These are phyloP conservation scores for Colletotrichum lindemuthianum DNA, from an alignment of 2,329 filamentous ascomycete species.

Conservation along the genomic window DNA sequence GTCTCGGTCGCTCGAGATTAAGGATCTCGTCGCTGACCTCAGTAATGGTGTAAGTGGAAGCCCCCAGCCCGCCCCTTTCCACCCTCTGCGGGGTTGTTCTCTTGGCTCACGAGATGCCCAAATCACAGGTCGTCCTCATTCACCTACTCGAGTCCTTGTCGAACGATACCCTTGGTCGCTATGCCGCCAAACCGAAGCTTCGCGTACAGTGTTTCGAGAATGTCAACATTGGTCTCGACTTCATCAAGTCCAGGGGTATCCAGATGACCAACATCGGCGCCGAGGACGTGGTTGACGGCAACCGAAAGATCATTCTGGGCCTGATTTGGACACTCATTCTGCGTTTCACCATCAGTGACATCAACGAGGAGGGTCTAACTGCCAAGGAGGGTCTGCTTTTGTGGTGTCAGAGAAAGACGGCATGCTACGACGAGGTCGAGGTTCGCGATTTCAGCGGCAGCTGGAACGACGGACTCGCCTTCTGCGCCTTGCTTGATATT, in stretches of 20 bases:
- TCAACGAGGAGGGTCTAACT: conserved; percentile 97
- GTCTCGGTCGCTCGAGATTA: conserved; percentile 79
- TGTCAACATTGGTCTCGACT: conserved; percentile 94
- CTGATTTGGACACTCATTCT: conserved; percentile 99
- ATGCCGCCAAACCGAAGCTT: conserved; percentile 95
- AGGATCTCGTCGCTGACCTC: conserved; percentile 88
- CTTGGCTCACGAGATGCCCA: conserved; percentile 36
- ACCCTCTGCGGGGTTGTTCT: conserved; percentile 13
- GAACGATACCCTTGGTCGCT: conserved; percentile 92
- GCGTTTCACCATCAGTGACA: conserved; percentile 97
- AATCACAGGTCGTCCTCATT: conserved; percentile 83
- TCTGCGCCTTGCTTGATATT: conserved; percentile 95
- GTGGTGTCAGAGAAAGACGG: conserved; percentile 98
- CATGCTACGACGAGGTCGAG: conserved; percentile 97
- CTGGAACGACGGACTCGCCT: conserved; percentile 97
- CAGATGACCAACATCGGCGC: conserved; percentile 99
- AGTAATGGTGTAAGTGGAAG: conserved; percentile 83
- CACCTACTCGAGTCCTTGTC: conserved; percentile 97
- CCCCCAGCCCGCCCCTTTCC: conserved; percentile 24
- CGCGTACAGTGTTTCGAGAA: conserved; percentile 98
- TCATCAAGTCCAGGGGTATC: conserved; percentile 89
- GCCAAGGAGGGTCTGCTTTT: conserved; percentile 94
- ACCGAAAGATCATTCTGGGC: conserved; percentile 95
- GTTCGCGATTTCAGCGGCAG: conserved; percentile 94
- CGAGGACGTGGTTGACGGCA: conserved; percentile 97